Conservation (phyloP, 805 yeast genomes). For the Saturnispora halmiae region DNA sequence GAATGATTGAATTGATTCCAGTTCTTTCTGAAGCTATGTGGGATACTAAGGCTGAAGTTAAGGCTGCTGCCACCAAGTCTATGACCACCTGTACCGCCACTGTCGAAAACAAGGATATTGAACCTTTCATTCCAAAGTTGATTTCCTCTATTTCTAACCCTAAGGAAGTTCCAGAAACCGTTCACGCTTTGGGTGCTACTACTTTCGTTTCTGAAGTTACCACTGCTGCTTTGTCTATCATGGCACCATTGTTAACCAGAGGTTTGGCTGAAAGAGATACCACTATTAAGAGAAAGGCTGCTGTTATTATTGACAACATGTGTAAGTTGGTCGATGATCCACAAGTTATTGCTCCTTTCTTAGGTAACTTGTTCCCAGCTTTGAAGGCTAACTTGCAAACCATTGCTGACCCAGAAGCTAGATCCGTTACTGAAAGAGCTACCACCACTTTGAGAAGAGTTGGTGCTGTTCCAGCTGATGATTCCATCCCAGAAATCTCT, state of each 20-base stretch:
- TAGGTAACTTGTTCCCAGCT: conserved; percentile 91
- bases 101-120: conserved; percentile 99
- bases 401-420: conserved; percentile 99
- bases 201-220: conserved; percentile 99
- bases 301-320: conserved; percentile 99
- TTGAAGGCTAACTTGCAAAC: conserved; percentile 87
- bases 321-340: conserved; percentile 99
- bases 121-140: conserved; percentile 96
- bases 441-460: conserved; percentile 96
- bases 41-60: conserved; percentile 99
- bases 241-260: conserved; percentile 98
- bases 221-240: conserved; percentile 97
- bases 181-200: conserved; percentile 98
- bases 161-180: conserved; percentile 96
- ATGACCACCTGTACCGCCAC: conserved; percentile 95
- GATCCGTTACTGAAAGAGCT: conserved; percentile 96
- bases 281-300: conserved; percentile 98
- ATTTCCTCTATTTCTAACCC: conserved; percentile 96
- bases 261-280: conserved; percentile 99
- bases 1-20: conserved; percentile 99
- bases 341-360: conserved; percentile 99
- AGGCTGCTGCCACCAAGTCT: conserved; percentile 91
- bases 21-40: conserved; percentile 98
- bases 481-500: conserved; percentile 91
- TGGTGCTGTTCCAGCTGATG: conserved; percentile 90